Conservation (phyloP, 2,329 filamentous ascomycete genomes). For the Dichotomopilus funicola region DNA sequence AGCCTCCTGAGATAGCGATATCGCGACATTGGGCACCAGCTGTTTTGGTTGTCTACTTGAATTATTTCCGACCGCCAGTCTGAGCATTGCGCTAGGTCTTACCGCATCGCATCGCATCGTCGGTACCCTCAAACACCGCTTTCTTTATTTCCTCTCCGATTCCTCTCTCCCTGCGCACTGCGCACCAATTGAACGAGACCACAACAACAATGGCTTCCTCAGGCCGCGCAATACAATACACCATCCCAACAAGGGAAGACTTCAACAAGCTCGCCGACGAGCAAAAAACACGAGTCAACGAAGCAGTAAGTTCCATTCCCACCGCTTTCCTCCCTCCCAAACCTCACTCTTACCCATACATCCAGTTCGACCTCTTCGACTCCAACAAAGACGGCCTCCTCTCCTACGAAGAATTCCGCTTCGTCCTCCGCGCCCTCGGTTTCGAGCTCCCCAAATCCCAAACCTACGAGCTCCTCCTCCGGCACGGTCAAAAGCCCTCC, state of each 20-base stretch:
- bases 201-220: constrained; percentile 19
- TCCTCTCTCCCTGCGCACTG: not conserved
- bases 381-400: constrained; percentile 90
- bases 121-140: not conserved
- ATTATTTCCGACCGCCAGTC: not conserved
- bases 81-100: no score
- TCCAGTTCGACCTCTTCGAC: constrained; percentile 85
- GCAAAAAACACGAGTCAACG: constrained; percentile 86
- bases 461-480: constrained; percentile 71
- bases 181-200: not conserved
- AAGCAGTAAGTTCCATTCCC: constrained; percentile 60
- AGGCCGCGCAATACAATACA: constrained; percentile 24
- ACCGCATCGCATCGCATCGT: not conserved
- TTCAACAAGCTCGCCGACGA: constrained; percentile 63
- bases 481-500: constrained; percentile 68
- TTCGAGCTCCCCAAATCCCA: constrained; percentile 86
- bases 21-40: not conserved
- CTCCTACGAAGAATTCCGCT: constrained; percentile 97
- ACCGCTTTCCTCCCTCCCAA: not conserved
- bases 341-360: not conserved
- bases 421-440: constrained; percentile 89
- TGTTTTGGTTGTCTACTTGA: constrained; percentile 5
- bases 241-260: constrained; percentile 30
- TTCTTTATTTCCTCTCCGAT: not conserved
- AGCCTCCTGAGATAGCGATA: constrained; percentile 2